Base-by-base conservation (phyloP, 176 grass and related monocot genomes). In the Pharus latifolius region DNA sequence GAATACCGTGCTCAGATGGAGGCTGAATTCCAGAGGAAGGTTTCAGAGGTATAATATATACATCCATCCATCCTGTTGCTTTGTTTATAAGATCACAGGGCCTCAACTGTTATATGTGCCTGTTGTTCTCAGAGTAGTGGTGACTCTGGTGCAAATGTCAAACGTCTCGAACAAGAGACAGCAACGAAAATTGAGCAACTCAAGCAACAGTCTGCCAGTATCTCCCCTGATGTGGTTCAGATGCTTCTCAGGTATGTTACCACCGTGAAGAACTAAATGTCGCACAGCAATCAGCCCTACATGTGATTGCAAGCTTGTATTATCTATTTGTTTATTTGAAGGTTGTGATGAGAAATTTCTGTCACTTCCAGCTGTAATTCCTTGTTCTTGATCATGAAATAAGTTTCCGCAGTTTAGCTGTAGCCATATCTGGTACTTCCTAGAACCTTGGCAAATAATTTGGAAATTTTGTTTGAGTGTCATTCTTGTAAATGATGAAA, bases 231-330 rank as follows among this genome's bases (percentile, higher is more conserved):
- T 66, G 85, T 96, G 12, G 82, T 96, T 32, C 68, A 79, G 63
- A 96, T 96, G 92, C 88, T 96, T 34, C 80, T 96, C 42, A 92
- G 77, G 80, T 69, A 92, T 58, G 92, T 96, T 14, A 96, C 85
- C 63, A 78, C 85, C 23, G 92, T 87, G 23, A 92, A 92, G 78
- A 92, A 92, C 71, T 92, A 50, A 75, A 72, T 7, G 48, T 66
- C 14, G 24, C 5, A 47, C 5, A 3, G 40, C 55, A 29, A n/a
- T 45, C 26, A 17, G 24, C 27, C 3, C 15, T 27, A 16, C 56
- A 46, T 67, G 67, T 52, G 25, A 54, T 58, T 13, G 44, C 28
- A 29, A 17, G 31, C 47, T 79, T 79, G 75, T 45, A 60, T 18
- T 65, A 58, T 78, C 52, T 67, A 8, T 73, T 42, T 67, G 51